Evolutionary conservation across 495 filamentous ascomycete genomes (phyloP), one percentile per base, ranked within the genome.

Genomic region (Aeminium ludgeri): DNA sequence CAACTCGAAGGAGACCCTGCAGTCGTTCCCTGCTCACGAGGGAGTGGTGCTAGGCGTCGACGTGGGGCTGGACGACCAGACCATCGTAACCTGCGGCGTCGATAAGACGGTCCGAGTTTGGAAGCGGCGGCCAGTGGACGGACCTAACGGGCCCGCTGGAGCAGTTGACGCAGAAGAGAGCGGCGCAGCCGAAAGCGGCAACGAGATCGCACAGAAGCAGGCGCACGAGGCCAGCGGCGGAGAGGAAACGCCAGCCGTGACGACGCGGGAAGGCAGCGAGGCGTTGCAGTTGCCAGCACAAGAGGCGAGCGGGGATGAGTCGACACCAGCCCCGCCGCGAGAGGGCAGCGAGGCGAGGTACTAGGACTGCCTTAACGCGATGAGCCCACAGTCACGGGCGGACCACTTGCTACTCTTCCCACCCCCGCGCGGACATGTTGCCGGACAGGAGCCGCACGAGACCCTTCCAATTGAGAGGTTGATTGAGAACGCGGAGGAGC

Each of bases 21-120:
- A 94, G 64, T 56, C 58, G 20, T 60, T 76, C 12, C 72, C 77
- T 10, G 76, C 63, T 0, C 89, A 96, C 55, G 64, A 74, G 2
- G 82, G 78, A 29, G 74, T 78, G n/a, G 86, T 93, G 13, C 67
- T 93, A 40, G 82, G 82, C 49, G 84, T 94, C 23, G 83, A 93
- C 47, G 68, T 78, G 4, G 63, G 66, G 45, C 58, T 60, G n/a
- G 55, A 48, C 10, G 53, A 56, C 25, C 54, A 59, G 20, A 53
- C 52, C 3, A 51, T 82, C 36, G 77, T 73, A 3, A 49, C 40
- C n/a, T 45, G 54, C 25, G 54, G 54, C 13, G 11, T 48, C 17
- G 54, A 56, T 28, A 43, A 44, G 28, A 47, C 44, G 19, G 44
- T 56, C 29, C 46, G 37, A 28, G 30, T 56, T 0, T 56, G 54